These are phyloP conservation scores for Metschnikowia continentalis DNA, from an alignment of 805 yeast genomes.

Conservation along the genomic window DNA sequence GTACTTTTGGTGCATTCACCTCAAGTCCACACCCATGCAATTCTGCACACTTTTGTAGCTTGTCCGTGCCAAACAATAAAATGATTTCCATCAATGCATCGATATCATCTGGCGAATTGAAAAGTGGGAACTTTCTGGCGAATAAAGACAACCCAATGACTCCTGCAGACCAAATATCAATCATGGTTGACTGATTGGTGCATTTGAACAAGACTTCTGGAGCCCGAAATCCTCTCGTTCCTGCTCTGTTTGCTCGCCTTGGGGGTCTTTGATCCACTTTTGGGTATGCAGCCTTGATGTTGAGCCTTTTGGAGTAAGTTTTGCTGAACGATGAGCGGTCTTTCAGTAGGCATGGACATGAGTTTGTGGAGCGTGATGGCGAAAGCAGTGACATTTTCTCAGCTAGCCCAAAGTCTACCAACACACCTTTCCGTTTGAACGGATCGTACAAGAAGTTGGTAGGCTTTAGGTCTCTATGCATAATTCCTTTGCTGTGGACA, in stretches of 20 bases:
- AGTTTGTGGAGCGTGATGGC: slow-evolving; percentile 19
- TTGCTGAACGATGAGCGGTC: slow-evolving; percentile 22
- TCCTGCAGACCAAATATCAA: slow-evolving; percentile 93
- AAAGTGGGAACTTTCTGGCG: slow-evolving; percentile 82
- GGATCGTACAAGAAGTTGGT: slow-evolving; percentile 71
- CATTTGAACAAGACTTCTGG: slow-evolving; percentile 91
- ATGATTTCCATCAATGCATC: slow-evolving; percentile 88
- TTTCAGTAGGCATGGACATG: slow-evolving; percentile 56
- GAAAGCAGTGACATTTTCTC: slow-evolving; percentile 41
- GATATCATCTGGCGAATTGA: slow-evolving; percentile 88
- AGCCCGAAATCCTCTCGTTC: slow-evolving; percentile 92
- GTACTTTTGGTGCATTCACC: slow-evolving; percentile 23
- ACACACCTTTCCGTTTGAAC: slow-evolving; percentile 63
- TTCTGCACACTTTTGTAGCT: slow-evolving; percentile 71
- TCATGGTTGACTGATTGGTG: slow-evolving; percentile 71
- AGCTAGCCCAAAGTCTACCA: slow-evolving; percentile 92
- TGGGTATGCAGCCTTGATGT: slow-evolving; percentile 57
- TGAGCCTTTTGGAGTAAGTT: slow-evolving; percentile 21
- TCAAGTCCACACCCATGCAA: slow-evolving; percentile 89
- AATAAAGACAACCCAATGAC: slow-evolving; percentile 77
- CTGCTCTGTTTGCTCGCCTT: slow-evolving; percentile 93
- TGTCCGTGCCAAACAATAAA: slow-evolving; percentile 69
- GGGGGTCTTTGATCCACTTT: slow-evolving; percentile 86
- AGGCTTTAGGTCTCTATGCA: slow-evolving; percentile 45
- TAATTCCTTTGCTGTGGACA: slow-evolving; percentile 44